A percentile compares a stretch with the other conserved stretches of the same genome.
Conservation (phyloP, 345 rosid genomes). For the Arabidopsis arenosa region DNA sequence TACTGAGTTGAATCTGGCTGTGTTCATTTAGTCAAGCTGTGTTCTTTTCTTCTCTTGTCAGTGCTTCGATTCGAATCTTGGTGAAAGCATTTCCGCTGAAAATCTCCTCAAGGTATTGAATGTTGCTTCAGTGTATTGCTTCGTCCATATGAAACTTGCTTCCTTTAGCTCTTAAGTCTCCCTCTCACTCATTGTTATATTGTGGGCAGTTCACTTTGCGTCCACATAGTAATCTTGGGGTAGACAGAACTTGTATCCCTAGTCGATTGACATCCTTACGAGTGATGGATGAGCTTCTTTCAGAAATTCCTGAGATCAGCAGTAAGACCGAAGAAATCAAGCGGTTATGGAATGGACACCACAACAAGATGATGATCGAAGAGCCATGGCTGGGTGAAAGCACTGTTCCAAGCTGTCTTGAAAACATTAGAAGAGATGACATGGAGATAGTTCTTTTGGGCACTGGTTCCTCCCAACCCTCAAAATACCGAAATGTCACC, state of each 20-base stretch:
- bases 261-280: slow-evolving; percentile 53
- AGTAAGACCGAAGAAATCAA: slow-evolving; percentile 63
- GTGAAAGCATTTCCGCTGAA: slow-evolving; percentile 69
- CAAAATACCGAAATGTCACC: slow-evolving; percentile 92
- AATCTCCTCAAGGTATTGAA: slow-evolving; percentile 91
- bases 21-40: slow-evolving; percentile 2
- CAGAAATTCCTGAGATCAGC: slow-evolving; percentile 79
- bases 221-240: slow-evolving; percentile 84
- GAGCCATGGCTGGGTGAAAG: slow-evolving; percentile 86
- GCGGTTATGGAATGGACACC: slow-evolving; percentile 59
- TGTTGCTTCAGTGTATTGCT: slow-evolving; percentile 20
- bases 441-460: slow-evolving; percentile 93
- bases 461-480: slow-evolving; percentile 98
- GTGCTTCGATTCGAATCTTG: slow-evolving; percentile 49
- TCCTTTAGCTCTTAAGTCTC: slow-evolving; percentile 32
- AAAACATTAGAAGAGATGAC: slow-evolving; percentile 80
- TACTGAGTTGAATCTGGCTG: slow-evolving; percentile 12
- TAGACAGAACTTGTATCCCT: slow-evolving; percentile 83
- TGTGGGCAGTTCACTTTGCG: slow-evolving; percentile 85
- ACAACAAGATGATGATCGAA: slow-evolving; percentile 55
- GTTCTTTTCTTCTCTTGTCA: slow-evolving; percentile 46
- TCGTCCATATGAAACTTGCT: not conserved
- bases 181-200: slow-evolving; percentile 28
- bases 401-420: slow-evolving; percentile 74
- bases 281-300: slow-evolving; percentile 62